Percentiles rank a stretch among this genome's conserved stretches.
These are phyloP conservation scores for Colletotrichum musicola DNA, from an alignment of 2,329 filamentous ascomycete genomes.

Conservation along the genomic window DNA sequence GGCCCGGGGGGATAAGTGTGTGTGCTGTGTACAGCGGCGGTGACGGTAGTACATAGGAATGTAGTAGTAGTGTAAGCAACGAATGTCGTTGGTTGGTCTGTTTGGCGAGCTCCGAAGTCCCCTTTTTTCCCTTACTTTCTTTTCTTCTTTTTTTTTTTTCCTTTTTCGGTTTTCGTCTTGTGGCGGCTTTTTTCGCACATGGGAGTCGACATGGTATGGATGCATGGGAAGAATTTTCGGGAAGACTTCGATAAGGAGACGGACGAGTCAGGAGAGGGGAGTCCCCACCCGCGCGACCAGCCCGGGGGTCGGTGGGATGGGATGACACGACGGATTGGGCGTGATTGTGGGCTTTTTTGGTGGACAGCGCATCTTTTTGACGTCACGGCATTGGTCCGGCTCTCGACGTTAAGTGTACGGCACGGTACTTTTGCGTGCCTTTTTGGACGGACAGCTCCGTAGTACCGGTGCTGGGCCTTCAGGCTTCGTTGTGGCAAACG, in stretches of 20 bases:
- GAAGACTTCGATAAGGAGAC: constrained; percentile 32
- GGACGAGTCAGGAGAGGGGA: constrained; percentile 38
- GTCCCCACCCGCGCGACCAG: constrained; percentile 7
- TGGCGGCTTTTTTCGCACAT: constrained; percentile 10
- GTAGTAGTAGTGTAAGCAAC: neutral
- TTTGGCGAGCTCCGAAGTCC: constrained; percentile 15
- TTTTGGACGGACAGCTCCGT: too few species aligned
- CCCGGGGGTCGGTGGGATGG: neutral
- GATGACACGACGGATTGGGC: constrained; percentile 21
- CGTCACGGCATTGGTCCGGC: constrained; percentile 32
- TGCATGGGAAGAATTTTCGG: constrained; percentile 35
- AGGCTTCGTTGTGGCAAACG: too few species aligned
- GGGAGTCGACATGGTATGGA: constrained; percentile 3
- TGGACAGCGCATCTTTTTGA: constrained; percentile 29
- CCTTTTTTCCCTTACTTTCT: constrained; percentile 5
- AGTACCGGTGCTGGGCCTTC: too few species aligned
- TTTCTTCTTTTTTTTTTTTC: neutral
- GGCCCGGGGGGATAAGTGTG: too few species aligned
- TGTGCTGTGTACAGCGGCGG: too few species aligned
- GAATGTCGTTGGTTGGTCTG: constrained; percentile 10
- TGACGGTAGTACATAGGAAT: neutral
- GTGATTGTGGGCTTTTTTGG: constrained; percentile 22
- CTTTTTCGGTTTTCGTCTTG: neutral
- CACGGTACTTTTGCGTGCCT: too few species aligned
- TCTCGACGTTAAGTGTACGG: constrained; percentile 5